Evolutionary conservation across 1,284 basidiomycete species (phyloP).

Genomic region (Leccinum griseonigrum): DNA sequence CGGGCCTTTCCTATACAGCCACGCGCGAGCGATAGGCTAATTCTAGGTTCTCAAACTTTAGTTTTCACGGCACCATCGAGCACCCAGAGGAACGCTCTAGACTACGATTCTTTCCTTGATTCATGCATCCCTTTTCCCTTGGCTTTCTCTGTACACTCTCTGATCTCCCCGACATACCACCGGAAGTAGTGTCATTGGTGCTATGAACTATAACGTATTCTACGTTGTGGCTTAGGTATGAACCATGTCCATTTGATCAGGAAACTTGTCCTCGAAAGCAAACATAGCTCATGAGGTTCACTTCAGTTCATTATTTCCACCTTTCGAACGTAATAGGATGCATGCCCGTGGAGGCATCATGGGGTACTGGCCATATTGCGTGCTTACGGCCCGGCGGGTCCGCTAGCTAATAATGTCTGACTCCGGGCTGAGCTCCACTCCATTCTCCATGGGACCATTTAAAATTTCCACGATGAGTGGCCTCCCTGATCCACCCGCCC

Average conservation of each 20-base stretch:
- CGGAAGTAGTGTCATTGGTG: neutral
- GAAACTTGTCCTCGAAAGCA: neutral
- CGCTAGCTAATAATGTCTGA: neutral
- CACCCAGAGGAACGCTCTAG: neutral
- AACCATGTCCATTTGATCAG: conserved; percentile 1
- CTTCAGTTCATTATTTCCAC: neutral
- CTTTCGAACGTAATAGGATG: neutral
- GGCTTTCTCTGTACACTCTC: neutral
- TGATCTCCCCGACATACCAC: neutral
- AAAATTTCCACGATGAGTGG: conserved; percentile 1
- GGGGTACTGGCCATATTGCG: neutral
- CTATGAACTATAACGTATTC: neutral
- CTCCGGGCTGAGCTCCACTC: neutral
- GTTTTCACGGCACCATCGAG: neutral
- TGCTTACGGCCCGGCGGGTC: neutral
- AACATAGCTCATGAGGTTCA: neutral
- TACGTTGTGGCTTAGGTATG: conserved; percentile 11
- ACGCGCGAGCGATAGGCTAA: neutral
- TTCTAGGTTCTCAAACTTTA: neutral
- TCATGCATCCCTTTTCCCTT: neutral
- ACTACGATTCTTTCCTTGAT: neutral
- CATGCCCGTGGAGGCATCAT: neutral
- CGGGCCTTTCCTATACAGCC: conserved; percentile 4
- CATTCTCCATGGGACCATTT: neutral
- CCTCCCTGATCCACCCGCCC: neutral